Conservation (phyloP, 805 yeast genomes). For the Lachancea lanzarotensis region DNA sequence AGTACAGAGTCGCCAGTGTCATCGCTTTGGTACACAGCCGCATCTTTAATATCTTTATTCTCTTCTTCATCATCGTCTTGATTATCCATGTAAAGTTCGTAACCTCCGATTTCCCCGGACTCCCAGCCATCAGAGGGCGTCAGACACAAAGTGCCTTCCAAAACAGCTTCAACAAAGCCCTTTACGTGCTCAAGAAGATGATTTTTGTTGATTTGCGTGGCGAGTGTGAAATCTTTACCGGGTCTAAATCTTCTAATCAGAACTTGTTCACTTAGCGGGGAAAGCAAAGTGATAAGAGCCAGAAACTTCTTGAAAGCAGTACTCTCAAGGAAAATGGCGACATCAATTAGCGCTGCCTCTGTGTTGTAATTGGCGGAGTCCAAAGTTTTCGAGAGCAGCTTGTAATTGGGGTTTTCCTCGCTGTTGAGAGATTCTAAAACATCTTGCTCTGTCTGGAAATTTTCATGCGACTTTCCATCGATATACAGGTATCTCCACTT, state of each 20-base stretch:
- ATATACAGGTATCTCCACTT: constrained; percentile 81
- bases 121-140: constrained; percentile 85
- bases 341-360: constrained; percentile 38
- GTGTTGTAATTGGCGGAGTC: constrained; percentile 28
- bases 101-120: constrained; percentile 87
- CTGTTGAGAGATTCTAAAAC: constrained; percentile 31
- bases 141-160: constrained; percentile 76
- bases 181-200: constrained; percentile 32
- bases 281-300: constrained; percentile 50
- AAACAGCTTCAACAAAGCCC: constrained; percentile 37
- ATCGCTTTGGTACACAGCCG: constrained; percentile 65
- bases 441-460: constrained; percentile 26
- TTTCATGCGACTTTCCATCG: constrained; percentile 49
- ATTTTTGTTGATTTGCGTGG: constrained; percentile 49
- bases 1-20: constrained; percentile 71
- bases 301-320: constrained; percentile 66
- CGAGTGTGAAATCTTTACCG: constrained; percentile 88
- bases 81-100: constrained; percentile 80
- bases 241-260: constrained; percentile 87
- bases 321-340: constrained; percentile 56
- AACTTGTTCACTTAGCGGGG: constrained; percentile 58
- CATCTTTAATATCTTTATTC: constrained; percentile 57
- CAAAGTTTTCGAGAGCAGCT: constrained; percentile 23
- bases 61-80: constrained; percentile 42
- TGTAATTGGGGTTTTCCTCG: constrained; percentile 54